Evolutionary conservation across 1,139 yeast species (phyloP).

Genomic region (Lodderomyces metapsilosis): DNA sequence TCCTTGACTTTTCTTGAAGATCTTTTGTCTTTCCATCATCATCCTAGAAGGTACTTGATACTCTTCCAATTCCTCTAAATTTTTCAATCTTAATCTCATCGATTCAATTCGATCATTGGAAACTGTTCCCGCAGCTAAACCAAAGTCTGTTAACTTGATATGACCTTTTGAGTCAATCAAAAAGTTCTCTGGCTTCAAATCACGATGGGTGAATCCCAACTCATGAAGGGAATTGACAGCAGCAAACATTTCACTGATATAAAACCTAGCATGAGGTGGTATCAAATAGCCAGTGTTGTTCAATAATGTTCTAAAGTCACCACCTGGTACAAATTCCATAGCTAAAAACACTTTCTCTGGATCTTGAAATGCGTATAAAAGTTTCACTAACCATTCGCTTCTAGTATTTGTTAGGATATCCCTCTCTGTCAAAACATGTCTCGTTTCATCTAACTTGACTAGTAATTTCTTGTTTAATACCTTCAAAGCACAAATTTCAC

Average conservation of each 20-base stretch:
- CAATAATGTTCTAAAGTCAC: constrained; percentile 92
- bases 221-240: constrained; percentile 93
- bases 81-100: constrained; percentile 81
- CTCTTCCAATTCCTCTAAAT: constrained; percentile 62
- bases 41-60: constrained; percentile 73
- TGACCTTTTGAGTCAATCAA: constrained; percentile 93
- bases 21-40: constrained; percentile 82
- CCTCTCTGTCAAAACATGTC: constrained; percentile 93
- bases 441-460: constrained; percentile 88
- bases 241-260: constrained; percentile 93
- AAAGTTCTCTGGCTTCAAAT: constrained; percentile 95
- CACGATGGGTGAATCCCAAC: constrained; percentile 95
- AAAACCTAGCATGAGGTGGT: constrained; percentile 94
- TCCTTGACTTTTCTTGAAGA: constrained; percentile 73
- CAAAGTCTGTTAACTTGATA: constrained; percentile 95
- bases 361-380: constrained; percentile 94
- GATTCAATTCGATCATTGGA: constrained; percentile 92
- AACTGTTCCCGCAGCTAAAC: constrained; percentile 94
- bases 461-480: constrained; percentile 84
- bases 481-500: constrained; percentile 93
- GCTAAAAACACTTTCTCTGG: constrained; percentile 87
- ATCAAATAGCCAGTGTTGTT: constrained; percentile 90
- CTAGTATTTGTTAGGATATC: constrained; percentile 94
- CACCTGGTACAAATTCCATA: constrained; percentile 99
- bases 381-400: constrained; percentile 93